Conservation (phyloP, 345 rosid genomes). For the Pistacia atlantica region DNA sequence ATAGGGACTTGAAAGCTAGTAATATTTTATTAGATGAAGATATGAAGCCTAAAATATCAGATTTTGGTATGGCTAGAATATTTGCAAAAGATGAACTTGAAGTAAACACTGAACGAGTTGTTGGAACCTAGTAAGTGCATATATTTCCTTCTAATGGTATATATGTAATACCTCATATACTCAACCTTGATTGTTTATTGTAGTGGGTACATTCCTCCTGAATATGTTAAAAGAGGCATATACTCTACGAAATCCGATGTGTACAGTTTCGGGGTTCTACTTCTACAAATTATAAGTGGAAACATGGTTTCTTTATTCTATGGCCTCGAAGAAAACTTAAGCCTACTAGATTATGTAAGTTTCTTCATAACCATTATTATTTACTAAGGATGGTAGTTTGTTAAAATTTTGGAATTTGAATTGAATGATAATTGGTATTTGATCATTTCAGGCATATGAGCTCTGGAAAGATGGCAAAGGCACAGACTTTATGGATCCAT, state of each 20-base stretch:
- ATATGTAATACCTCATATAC: too few species aligned
- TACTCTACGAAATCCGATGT: too few species aligned
- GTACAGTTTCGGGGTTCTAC: too few species aligned
- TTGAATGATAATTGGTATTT: not conserved
- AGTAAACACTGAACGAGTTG: slow-evolving; percentile 31
- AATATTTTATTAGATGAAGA: slow-evolving; percentile 44
- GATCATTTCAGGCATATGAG: not conserved
- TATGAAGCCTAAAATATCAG: slow-evolving; percentile 48
- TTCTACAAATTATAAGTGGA: too few species aligned
- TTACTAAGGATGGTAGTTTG: too few species aligned
- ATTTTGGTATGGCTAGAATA: slow-evolving; percentile 54
- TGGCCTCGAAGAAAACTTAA: too few species aligned
- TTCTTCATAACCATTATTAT: too few species aligned
- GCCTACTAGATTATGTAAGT: too few species aligned
- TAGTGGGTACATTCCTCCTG: slow-evolving; percentile 17
- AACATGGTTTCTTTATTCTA: too few species aligned
- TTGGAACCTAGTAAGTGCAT: slow-evolving; percentile 44
- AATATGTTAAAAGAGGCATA: slow-evolving; percentile 10
- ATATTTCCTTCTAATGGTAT: too few species aligned
- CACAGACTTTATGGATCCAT: not conserved
- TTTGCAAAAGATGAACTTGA: slow-evolving; percentile 35
- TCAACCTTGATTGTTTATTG: not conserved
- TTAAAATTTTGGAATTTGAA: not conserved
- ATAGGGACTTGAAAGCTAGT: slow-evolving; percentile 4
- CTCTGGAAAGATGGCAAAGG: not conserved